Percentiles rank a stretch among this genome's conserved stretches.
phyloP scores from a whole-genome alignment of 345 rosid genomes.

The Raphanus raphanistrum region DNA sequence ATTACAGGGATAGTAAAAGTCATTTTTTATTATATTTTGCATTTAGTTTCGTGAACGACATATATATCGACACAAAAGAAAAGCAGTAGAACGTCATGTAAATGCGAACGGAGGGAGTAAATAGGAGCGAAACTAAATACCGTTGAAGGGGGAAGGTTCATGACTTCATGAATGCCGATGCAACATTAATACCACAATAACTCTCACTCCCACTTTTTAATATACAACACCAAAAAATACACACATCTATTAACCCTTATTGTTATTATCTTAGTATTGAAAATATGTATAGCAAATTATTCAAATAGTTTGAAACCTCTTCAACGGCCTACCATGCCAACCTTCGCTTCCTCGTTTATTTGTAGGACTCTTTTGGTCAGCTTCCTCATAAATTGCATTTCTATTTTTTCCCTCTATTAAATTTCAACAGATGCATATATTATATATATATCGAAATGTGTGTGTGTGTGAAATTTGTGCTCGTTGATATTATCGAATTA shows the following conservation, averaged over 20 bases:
- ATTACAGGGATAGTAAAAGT: no score
- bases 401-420: neutral
- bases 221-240: constrained; percentile 14
- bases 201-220: constrained; percentile 35
- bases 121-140: constrained; percentile 39
- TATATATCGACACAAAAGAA: no score
- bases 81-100: no score
- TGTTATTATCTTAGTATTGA: neutral
- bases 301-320: constrained; percentile 17
- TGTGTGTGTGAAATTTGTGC: neutral
- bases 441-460: neutral
- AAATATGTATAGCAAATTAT: neutral
- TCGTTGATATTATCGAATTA: neutral
- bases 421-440: constrained; percentile 12
- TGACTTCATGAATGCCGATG: constrained; percentile 43
- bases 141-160: constrained; percentile 39
- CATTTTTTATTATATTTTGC: no score
- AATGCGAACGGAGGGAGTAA: neutral
- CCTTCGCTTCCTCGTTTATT: constrained; percentile 20
- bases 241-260: neutral
- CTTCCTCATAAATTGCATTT: constrained; percentile 27
- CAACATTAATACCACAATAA: constrained; percentile 38
- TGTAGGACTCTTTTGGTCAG: constrained; percentile 27
- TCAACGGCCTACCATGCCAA: constrained; percentile 26
- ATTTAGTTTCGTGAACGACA: no score